phyloP scores from a whole-genome alignment of 192 early-diverging fungal genomes.

The Coemansia erecta region DNA sequence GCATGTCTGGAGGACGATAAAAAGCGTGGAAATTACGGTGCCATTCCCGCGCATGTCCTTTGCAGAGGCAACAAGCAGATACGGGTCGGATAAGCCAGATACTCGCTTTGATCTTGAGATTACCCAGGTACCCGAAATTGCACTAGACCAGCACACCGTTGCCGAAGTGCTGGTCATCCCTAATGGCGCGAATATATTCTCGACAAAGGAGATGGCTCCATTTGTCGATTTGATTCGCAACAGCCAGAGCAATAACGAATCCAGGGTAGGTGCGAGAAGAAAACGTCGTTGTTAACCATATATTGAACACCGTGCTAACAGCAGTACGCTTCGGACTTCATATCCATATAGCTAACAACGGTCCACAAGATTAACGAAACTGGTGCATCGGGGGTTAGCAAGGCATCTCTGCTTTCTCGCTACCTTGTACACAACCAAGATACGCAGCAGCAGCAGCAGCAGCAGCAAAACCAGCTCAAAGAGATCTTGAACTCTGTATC shows the following conservation, averaged over 20 bases:
- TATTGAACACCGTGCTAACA: background rate
- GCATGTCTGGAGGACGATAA: constrained; percentile 60
- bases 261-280: constrained; percentile 31
- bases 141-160: constrained; percentile 13
- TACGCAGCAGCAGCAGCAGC: background rate
- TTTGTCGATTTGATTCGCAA: constrained; percentile 23
- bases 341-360: constrained; percentile 25
- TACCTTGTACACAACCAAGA: constrained; percentile 10
- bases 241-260: constrained; percentile 39
- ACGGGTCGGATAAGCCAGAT: constrained; percentile 92
- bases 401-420: constrained; percentile 36
- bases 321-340: background rate
- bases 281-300: constrained; percentile 19
- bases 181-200: constrained; percentile 19
- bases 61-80: constrained; percentile 75
- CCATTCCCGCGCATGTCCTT: constrained; percentile 78
- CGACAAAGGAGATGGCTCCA: constrained; percentile 29
- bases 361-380: constrained; percentile 38
- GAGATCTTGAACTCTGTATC: constrained; percentile 11
- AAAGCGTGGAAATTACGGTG: constrained; percentile 55
- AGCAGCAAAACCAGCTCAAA: background rate
- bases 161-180: constrained; percentile 39
- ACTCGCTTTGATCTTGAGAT: constrained; percentile 73
- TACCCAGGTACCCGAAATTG: constrained; percentile 21
- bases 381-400: constrained; percentile 22